Conservation (phyloP, 305 asterid genomes). For the Ajuga reptans region DNA sequence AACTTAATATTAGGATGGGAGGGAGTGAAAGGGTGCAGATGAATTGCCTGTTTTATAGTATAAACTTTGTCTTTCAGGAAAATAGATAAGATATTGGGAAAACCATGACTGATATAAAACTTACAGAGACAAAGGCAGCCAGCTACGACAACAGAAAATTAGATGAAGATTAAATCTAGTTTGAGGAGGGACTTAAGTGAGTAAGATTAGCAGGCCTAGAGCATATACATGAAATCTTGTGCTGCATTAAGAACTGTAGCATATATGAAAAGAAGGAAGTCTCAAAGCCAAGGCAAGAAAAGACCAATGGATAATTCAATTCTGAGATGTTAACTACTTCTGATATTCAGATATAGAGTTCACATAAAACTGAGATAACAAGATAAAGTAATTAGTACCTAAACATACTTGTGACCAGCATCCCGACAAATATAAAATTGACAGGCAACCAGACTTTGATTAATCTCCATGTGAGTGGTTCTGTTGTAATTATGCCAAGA, state of each 20-base stretch:
- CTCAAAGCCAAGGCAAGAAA: background rate
- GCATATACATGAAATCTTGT: background rate
- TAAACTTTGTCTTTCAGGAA: background rate
- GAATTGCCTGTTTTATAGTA: background rate
- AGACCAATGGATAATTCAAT: background rate
- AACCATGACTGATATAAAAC: background rate
- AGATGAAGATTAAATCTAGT: background rate
- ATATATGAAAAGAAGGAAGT: background rate
- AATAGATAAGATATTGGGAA: background rate
- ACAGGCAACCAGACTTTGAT: slow-evolving; percentile 91
- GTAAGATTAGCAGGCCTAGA: background rate
- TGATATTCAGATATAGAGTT: background rate
- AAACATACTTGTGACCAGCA: slow-evolving; percentile 94
- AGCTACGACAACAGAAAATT: background rate
- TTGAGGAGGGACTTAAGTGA: background rate
- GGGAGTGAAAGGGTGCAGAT: background rate
- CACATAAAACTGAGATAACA: slow-evolving; percentile 6
- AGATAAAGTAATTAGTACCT: slow-evolving; percentile 45
- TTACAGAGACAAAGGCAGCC: background rate
- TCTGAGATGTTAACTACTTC: background rate
- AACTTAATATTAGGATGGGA: background rate
- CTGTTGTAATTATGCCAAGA: slow-evolving; percentile 63
- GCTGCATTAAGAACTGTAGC: background rate
- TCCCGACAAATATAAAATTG: slow-evolving; percentile 81
- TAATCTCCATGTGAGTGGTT: slow-evolving; percentile 81